Percentiles rank a stretch among this genome's conserved stretches.
phyloP scores from a whole-genome alignment of 2,329 filamentous ascomycete species.

The Fusarium nematophilum region DNA sequence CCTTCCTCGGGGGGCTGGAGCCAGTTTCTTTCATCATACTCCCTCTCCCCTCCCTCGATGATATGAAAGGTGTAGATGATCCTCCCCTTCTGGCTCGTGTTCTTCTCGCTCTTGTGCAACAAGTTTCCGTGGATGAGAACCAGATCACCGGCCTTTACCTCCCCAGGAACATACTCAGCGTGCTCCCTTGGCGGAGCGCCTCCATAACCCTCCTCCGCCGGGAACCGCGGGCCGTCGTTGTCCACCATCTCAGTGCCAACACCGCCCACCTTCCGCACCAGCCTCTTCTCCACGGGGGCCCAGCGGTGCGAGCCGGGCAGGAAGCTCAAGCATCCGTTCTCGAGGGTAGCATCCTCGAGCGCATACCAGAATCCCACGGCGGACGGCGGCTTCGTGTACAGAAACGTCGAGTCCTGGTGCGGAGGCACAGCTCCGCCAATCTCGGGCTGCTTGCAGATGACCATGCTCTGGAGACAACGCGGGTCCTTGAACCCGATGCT shows the following conservation, averaged over 20 bases:
- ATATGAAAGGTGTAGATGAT: slow-evolving; percentile 99
- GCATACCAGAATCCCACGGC: slow-evolving; percentile 99
- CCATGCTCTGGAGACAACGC: slow-evolving; percentile 88
- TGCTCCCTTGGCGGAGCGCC: slow-evolving; percentile 54
- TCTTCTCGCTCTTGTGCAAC: slow-evolving; percentile 95
- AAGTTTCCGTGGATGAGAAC: slow-evolving; percentile 97
- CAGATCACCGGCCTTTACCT: slow-evolving; percentile 90
- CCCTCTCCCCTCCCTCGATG: slow-evolving; percentile 80
- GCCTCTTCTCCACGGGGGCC: slow-evolving; percentile 76
- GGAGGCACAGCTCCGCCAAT: slow-evolving; percentile 92
- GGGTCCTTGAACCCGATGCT: slow-evolving; percentile 82
- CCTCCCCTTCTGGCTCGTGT: slow-evolving; percentile 84
- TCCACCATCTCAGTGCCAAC: slow-evolving; percentile 76
- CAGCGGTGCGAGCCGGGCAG: slow-evolving; percentile 83
- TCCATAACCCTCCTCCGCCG: slow-evolving; percentile 61
- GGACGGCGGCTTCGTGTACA: slow-evolving; percentile 89
- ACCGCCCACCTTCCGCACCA: slow-evolving; percentile 72
- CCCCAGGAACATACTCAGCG: slow-evolving; percentile 75
- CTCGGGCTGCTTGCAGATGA: slow-evolving; percentile 98
- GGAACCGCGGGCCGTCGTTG: slow-evolving; percentile 75
- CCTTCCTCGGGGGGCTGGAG: slow-evolving; percentile 84
- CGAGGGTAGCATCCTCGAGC: slow-evolving; percentile 86
- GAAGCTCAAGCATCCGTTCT: slow-evolving; percentile 92
- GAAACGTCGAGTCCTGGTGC: slow-evolving; percentile 92
- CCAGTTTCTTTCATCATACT: slow-evolving; percentile 92